Evolutionary conservation across 768 basidiomycete genomes (phyloP), one percentile per base, ranked within the genome.

Genomic region (Hygrophoropsis aurantiaca): DNA sequence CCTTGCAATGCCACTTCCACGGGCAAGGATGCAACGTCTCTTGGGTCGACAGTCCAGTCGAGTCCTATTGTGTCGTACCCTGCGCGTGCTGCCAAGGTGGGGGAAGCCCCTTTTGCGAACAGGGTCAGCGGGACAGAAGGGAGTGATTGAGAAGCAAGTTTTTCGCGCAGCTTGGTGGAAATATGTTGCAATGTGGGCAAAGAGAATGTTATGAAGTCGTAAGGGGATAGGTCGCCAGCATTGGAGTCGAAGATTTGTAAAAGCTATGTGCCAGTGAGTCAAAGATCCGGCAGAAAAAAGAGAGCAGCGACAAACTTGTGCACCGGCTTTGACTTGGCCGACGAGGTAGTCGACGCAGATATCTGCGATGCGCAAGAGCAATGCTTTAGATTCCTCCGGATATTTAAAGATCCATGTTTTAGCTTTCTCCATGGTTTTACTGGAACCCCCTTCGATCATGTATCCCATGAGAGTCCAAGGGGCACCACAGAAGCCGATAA

Each of bases 381-480:
- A 75, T 13, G 75, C 79, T 59, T 87, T 85, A 38, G 90, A 89
- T 67, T 87, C 85, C 52, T 86, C 79, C 1, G 94, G 94, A 61
- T 92, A 81, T 60, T 84, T 87, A 75, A 91, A 98, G 5, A 97
- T 64, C 95, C 97, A 99, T 0, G 87, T 83, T 71, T 99, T 99
- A 27, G 83, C 81, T 67, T 94, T 94, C 52, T 90, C 86, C 56
- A 90, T 81, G 11, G 89, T 90, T 69, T 93, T 94, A 66, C 82
- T 90, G 8, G 88, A 88, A 5, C 94, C 95, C 7, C 97, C 97
- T 66, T 98, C 97, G 58, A 97, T 80, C 97, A 99, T 99, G 66
- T 98, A 99, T 18, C 86, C 82, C 71, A 99, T 94, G 43, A 98
- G 79, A 3, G 97, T 99, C 97, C 97, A 98, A 2, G 97, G 97